Base-by-base conservation (phyloP, 352 stramenopile species). In the Pythium myriotylum region DNA sequence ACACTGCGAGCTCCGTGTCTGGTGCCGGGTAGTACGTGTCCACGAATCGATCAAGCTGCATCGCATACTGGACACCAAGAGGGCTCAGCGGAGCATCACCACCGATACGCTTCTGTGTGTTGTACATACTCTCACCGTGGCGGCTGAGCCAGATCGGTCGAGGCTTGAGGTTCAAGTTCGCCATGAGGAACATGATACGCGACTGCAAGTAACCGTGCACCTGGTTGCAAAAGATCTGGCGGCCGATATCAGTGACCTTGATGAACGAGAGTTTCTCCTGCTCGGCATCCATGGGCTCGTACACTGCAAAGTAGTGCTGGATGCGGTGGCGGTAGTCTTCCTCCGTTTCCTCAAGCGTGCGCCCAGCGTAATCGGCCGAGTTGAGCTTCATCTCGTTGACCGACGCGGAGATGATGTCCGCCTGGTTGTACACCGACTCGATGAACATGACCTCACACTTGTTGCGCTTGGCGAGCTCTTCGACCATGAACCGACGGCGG, bases 81-180 rank as follows among this genome's bases (percentile, higher is more conserved):
- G 89, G 83, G 54, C 92, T 98, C 7, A 99, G 75, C 22, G 90
- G 88, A 19, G 90, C 84, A 79, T 99, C 96, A 16, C 96, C 96
- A 45, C 96, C 96, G 73, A 99, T 99, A 26, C 97, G 95, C 55
- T 97, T 98, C 67, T 98, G 80, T 50, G 97, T 88, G 72, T 99
- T 99, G 83, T 98, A 99, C 79, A 98, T 94, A 32, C 91, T 98
- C 81, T 99, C 95, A 35, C 97, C 97, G 72, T 99, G 96, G 42
- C 97, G 91, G 52, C 92, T 98, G 40, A 99, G 84, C 81, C 97
- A 99, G 70, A 99, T 99, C 9, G 92, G 94, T 14, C 96, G 87
- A 46, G 94, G 92, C 22, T 95, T 82, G 19, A 97, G 88, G 60
- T 98, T 94, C 41, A 99, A 70, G 60, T 99, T 99, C 61, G 95